Conservation (phyloP, 1,284 basidiomycete species). For the Sparassis latifolia region DNA sequence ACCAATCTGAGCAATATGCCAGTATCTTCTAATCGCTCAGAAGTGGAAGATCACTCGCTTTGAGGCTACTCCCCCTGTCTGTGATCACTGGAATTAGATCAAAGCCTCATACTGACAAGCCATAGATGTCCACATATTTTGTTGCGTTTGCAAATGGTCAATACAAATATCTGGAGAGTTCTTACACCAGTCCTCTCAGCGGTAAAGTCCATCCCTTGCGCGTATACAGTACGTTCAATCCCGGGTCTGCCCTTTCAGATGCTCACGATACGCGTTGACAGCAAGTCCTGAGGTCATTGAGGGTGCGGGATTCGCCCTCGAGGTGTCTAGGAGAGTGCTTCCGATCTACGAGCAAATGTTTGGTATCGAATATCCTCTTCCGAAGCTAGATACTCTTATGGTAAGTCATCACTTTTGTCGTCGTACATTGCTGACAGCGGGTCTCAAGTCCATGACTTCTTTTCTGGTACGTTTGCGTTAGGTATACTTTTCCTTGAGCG, state of each 20-base stretch:
- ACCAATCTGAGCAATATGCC: slow-evolving; percentile 88
- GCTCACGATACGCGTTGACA: background rate
- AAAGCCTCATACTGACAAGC: background rate
- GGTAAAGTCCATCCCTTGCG: slow-evolving; percentile 79
- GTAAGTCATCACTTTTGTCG: slow-evolving; percentile 15
- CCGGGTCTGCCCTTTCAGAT: background rate
- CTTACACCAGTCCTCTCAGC: slow-evolving; percentile 78
- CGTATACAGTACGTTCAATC: slow-evolving; percentile 62
- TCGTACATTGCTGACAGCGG: background rate
- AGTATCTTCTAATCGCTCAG: slow-evolving; percentile 37
- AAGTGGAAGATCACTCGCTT: slow-evolving; percentile 83
- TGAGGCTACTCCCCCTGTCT: slow-evolving; percentile 60
- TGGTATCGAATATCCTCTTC: slow-evolving; percentile 86
- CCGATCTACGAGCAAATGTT: slow-evolving; percentile 94
- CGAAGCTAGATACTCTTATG: slow-evolving; percentile 90
- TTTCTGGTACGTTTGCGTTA: background rate
- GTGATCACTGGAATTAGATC: background rate
- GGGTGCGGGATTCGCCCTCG: slow-evolving; percentile 79
- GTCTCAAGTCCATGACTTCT: background rate
- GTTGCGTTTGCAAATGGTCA: slow-evolving; percentile 88
- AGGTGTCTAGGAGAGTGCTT: slow-evolving; percentile 80
- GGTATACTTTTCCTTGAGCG: background rate
- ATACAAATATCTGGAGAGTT: slow-evolving; percentile 71
- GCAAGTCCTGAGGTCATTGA: slow-evolving; percentile 54
- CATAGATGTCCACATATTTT: slow-evolving; percentile 82